Base-by-base conservation (phyloP, 2,329 filamentous ascomycete genomes). In the Plectosphaerella plurivora region DNA sequence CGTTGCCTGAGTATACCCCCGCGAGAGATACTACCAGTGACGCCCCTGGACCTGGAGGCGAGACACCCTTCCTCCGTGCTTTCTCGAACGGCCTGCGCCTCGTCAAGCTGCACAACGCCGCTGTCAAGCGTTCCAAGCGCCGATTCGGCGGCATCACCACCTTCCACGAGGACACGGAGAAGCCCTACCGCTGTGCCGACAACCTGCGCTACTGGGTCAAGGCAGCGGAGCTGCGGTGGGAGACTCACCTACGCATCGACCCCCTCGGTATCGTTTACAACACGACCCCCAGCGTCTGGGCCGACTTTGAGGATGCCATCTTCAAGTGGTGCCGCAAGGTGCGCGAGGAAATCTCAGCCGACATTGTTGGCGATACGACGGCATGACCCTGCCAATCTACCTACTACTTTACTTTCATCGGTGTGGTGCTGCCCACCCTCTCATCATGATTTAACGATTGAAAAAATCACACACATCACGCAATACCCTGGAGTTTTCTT, bases 181-280 rank as follows among this genome's bases (percentile, higher is more conserved):
- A 97, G 71, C 94, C 94, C 0, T 99, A 99, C 68, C 87, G 94
- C 47, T 87, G 87, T 57, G 91, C 92, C 3, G 94, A 99, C 61
- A 99, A 99, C 67, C 78, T 99, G 56, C 84, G 91, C 41, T 99
- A 88, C 75, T 99, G 94, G 93, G 82, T 89, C 70, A 99, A 99
- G 74, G 94, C 93, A 1, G 91, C 92, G 8, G 92, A 99, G 72
- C 77, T 97, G 53, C 84, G 94, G 51, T 99, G 93, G 86, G 94
- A 97, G 70, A 82, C 92, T 39, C 81, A 88, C 60, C 76, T 97
- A 49, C 83, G 87, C 57, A 79, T 96, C 51, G 91, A 97, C 63
- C 90, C 93, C 20, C 86, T 95, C 70, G 91, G 87, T 25, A 81
- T 97, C 8, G 92, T 96, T 20, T 88, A 92, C 64, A 87, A 86